Evolutionary conservation across 306 rosid genomes (phyloP), one percentile per base, ranked within the genome.

Genomic region (Amphicarpaea edgeworthii): DNA sequence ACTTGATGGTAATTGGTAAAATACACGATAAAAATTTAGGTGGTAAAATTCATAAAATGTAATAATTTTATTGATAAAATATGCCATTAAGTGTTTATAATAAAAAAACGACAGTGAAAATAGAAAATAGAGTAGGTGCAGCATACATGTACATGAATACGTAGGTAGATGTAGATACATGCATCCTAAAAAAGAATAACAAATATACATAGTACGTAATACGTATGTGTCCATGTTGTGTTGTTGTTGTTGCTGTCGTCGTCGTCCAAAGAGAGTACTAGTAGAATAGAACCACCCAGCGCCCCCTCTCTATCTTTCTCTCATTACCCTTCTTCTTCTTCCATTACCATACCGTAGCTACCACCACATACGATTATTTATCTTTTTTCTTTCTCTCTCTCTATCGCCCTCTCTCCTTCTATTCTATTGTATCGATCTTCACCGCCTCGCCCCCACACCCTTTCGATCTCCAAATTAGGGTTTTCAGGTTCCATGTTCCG

Each of bases 321-420:
- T 15, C 46, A 28, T 60, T 15, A 6, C 1, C 38, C 68, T 76
- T 37, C 24, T 53, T 20, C 58, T 57, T 76, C 55, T 50, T 57
- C 64, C 40, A 15, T 59, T 59, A 59, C 63, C 63, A 38, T 57
- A 40, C 16, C 50, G 50, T 45, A 45, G 50, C 16, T 45, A 58
- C 65, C 64, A 14, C 40, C 64, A 58, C 40, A 40, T 59, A 59
- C 40, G 65, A 59, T 59, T 59, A 28, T 28, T 59, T 59, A 24
- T 78, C 47, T 45, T 46, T 40, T 75, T 75, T 81, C 53, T 41
- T 43, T 53, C 73, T 71, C 38, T 67, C 70, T 47, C 68, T 10
- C 8, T 26, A 17, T 26, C 63, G 5, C 16, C 24, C 45, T 60
- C 71, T 41, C 68, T 24, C 28, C 40, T 24, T 11, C 15, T 59